Percentiles rank a stretch among this genome's conserved stretches.
These are phyloP conservation scores for Alisma plantagoaquatica DNA, from an alignment of 106 monocot genomes.

Conservation along the genomic window DNA sequence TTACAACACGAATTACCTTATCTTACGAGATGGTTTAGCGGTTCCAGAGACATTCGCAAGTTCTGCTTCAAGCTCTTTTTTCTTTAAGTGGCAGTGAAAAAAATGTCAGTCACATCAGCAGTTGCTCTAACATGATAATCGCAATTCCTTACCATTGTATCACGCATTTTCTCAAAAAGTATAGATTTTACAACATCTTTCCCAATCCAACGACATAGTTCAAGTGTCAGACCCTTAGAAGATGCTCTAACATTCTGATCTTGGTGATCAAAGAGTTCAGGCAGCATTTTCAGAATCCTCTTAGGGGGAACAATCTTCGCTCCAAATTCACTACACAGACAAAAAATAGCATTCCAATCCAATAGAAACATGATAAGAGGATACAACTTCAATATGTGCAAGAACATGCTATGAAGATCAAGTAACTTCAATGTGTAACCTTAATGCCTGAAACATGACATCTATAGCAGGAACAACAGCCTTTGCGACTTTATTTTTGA, in stretches of 20 bases:
- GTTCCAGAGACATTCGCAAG: constrained; percentile 76
- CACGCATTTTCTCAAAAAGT: constrained; percentile 97
- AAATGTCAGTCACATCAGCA: constrained; percentile 5
- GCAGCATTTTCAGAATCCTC: constrained; percentile 95
- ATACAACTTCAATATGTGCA: not conserved
- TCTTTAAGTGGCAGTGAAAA: constrained; percentile 40
- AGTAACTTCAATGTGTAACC: constrained; percentile 23
- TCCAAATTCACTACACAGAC: constrained; percentile 78
- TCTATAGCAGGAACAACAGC: constrained; percentile 99
- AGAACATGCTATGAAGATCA: not conserved
- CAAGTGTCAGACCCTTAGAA: constrained; percentile 91
- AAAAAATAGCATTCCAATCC: not conserved
- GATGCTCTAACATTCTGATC: constrained; percentile 96
- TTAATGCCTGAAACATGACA: constrained; percentile 99
- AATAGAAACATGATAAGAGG: not conserved
- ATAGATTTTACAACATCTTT: constrained; percentile 97
- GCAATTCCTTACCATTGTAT: constrained; percentile 77
- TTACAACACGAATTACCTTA: too few relatives aligned
- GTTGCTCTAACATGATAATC: not conserved
- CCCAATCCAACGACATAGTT: constrained; percentile 98
- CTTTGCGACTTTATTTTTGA: constrained; percentile 98
- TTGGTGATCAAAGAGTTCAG: constrained; percentile 98
- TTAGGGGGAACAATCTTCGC: constrained; percentile 88
- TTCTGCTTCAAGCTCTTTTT: constrained; percentile 98
- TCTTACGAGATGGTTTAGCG: constrained; percentile 88